phyloP scores from a whole-genome alignment of 306 rosid genomes.

The Castanea mollissima region DNA sequence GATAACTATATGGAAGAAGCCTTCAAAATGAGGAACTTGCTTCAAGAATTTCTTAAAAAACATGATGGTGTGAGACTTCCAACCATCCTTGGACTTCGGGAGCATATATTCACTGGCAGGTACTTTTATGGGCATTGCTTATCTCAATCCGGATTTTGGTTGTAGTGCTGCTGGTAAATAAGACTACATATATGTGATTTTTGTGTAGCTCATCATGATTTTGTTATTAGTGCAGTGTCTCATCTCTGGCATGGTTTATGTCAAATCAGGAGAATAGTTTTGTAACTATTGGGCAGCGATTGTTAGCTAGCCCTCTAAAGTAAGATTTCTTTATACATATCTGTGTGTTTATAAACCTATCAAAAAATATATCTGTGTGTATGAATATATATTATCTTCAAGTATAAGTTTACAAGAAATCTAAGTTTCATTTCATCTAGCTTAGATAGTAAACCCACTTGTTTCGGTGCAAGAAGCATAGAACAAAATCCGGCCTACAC shows the following conservation, averaged over 20 bases:
- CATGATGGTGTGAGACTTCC: conserved; percentile 73
- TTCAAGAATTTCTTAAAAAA: conserved; percentile 71
- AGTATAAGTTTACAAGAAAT: neutral
- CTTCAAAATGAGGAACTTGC: conserved; percentile 96
- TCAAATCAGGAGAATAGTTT: conserved; percentile 93
- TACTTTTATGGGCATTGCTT: conserved; percentile 27
- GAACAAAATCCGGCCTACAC: neutral
- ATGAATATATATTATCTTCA: neutral
- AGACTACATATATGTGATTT: neutral
- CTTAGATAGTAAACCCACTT: neutral
- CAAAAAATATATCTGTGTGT: too few relatives aligned
- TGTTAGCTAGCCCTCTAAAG: conserved; percentile 89
- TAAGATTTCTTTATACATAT: conserved; percentile 20
- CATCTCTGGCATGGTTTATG: conserved; percentile 99
- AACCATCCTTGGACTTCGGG: conserved; percentile 94
- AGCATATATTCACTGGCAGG: conserved; percentile 99
- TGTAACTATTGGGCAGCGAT: conserved; percentile 94
- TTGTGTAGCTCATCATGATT: conserved; percentile 12
- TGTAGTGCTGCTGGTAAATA: conserved; percentile 19
- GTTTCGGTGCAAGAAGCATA: neutral
- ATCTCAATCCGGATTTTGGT: conserved; percentile 22
- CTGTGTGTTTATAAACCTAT: too few relatives aligned
- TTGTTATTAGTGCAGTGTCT: conserved; percentile 66
- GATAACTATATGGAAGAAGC: conserved; percentile 98
- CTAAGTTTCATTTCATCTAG: neutral